Conservation (phyloP, 345 rosid species). For the Corchorus capsularis region DNA sequence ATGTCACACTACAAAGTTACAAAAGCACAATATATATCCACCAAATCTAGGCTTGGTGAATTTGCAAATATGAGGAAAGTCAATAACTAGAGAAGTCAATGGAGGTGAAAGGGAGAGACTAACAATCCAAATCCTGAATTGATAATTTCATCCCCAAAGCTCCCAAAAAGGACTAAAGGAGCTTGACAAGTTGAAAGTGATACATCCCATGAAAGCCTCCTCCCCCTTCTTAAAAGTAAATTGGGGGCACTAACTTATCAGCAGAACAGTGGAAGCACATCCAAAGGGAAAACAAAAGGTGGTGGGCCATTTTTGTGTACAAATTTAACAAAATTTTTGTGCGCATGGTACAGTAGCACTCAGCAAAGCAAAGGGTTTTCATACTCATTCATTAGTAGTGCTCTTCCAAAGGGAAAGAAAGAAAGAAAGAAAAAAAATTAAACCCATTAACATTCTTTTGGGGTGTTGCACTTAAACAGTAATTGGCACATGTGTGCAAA, state of each 20-base stretch:
- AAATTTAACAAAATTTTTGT: constrained; percentile 35
- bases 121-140: constrained; percentile 1
- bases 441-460: background rate
- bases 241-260: constrained; percentile 12
- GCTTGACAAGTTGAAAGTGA: constrained; percentile 2
- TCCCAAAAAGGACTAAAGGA: background rate
- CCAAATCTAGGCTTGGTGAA: background rate
- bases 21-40: constrained; percentile 2
- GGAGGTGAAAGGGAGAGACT: background rate
- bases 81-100: background rate
- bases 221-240: background rate
- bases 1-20: background rate
- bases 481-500: constrained; percentile 40
- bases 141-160: background rate
- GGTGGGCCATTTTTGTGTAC: constrained; percentile 40
- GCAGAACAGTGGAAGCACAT: constrained; percentile 17
- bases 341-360: constrained; percentile 94
- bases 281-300: constrained; percentile 11
- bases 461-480: background rate
- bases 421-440: background rate
- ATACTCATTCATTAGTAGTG: constrained; percentile 32
- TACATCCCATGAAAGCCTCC: constrained; percentile 30
- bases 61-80: background rate
- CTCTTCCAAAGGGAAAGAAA: constrained; percentile 3
- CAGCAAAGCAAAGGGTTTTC: constrained; percentile 28